Conservation (phyloP, 2,329 filamentous ascomycete species). For the Didymella arachidicola region DNA sequence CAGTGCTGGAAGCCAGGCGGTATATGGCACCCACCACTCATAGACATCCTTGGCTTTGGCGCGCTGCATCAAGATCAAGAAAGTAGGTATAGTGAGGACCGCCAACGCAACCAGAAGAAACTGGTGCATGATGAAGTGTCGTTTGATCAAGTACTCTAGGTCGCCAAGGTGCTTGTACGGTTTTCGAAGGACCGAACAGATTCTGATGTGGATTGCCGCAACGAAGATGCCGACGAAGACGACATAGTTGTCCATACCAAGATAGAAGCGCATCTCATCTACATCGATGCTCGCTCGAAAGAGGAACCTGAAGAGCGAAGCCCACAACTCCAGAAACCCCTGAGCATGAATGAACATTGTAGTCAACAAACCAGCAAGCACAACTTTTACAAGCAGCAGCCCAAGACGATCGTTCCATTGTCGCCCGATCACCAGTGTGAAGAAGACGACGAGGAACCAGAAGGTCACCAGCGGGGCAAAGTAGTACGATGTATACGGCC, state of each 20-base stretch:
- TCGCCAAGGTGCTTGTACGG: constrained; percentile 17
- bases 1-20: constrained; percentile 64
- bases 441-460: constrained; percentile 68
- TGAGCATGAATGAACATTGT: constrained; percentile 49
- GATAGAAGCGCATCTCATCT: constrained; percentile 59
- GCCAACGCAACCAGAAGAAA: constrained; percentile 28
- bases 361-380: constrained; percentile 55
- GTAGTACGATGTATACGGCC: constrained; percentile 65
- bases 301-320: constrained; percentile 48
- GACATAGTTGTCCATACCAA: constrained; percentile 63
- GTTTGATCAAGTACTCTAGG: constrained; percentile 31
- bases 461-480: constrained; percentile 67
- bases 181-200: constrained; percentile 29
- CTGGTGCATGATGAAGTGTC: constrained; percentile 27
- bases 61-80: constrained; percentile 46
- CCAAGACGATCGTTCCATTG: constrained; percentile 54
- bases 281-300: constrained; percentile 61
- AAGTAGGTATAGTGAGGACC: constrained; percentile 40
- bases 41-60: constrained; percentile 55
- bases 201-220: constrained; percentile 52
- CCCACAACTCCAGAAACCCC: constrained; percentile 54
- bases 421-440: constrained; percentile 57
- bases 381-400: constrained; percentile 59
- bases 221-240: constrained; percentile 65
- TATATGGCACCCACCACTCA: constrained; percentile 60